Percentiles rank a stretch among this genome's conserved stretches.
These are phyloP conservation scores for Isatis lusitanica DNA, from an alignment of 441 rosid genomes.

Conservation along the genomic window DNA sequence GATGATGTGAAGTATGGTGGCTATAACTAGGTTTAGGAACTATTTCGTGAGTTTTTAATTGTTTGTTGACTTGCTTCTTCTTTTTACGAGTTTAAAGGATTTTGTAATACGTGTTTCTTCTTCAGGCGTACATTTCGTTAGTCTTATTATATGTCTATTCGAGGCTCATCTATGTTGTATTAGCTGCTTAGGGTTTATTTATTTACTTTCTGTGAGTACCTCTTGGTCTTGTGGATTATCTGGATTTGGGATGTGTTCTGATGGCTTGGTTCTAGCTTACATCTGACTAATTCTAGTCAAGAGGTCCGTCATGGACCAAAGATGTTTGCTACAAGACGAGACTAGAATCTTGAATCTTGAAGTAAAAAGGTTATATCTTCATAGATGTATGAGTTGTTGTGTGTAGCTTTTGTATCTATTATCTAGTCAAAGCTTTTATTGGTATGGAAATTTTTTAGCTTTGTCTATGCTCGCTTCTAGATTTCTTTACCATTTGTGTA, in stretches of 20 bases:
- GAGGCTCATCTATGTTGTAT: not conserved
- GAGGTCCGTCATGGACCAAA: not conserved
- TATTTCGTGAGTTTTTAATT: not conserved
- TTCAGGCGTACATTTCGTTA: not conserved
- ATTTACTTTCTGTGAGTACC: not conserved
- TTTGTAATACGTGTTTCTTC: not conserved
- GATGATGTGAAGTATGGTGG: not conserved
- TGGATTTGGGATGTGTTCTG: not conserved
- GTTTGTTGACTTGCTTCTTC: not conserved
- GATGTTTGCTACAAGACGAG: not conserved
- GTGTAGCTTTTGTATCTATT: not conserved
- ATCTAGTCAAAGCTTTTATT: not conserved
- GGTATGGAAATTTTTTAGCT: not conserved
- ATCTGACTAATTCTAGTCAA: not conserved
- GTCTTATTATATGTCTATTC: not conserved
- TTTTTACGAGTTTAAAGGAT: too few relatives aligned
- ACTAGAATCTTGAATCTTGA: not conserved
- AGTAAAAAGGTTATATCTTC: conserved; percentile 1
- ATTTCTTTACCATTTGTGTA: not conserved
- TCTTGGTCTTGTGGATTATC: not conserved
- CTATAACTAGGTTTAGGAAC: conserved; percentile 14
- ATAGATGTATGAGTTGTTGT: not conserved
- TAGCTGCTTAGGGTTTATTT: not conserved
- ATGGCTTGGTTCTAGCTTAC: not conserved
- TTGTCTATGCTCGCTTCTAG: not conserved